phyloP scores from a whole-genome alignment of 106 monocot genomes.

The Dioscorea dumetorum region DNA sequence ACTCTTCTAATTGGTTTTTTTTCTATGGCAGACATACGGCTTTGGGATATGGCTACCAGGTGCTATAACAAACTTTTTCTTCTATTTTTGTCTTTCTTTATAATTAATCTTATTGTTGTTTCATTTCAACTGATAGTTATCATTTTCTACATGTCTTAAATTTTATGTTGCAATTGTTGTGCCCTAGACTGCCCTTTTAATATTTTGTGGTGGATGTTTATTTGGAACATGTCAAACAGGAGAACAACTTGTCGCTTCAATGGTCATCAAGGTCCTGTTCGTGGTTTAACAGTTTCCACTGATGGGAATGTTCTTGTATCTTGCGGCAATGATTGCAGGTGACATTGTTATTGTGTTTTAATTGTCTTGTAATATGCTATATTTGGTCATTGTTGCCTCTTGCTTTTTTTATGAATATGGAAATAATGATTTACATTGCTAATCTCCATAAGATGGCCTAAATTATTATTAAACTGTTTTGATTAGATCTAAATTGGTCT shows the following conservation, averaged over 20 bases:
- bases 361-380: too few species aligned
- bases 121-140: background rate
- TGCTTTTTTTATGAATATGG: too few species aligned
- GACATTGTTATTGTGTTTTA: too few species aligned
- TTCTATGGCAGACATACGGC: conserved; percentile 79
- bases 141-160: too few species aligned
- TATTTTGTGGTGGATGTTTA: background rate
- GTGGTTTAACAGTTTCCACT: conserved; percentile 72
- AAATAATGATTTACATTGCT: too few species aligned
- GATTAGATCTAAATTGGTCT: too few species aligned
- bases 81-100: background rate
- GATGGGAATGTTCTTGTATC: conserved; percentile 85
- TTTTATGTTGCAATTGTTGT: too few species aligned
- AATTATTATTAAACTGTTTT: too few species aligned
- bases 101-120: background rate
- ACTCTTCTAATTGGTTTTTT: background rate
- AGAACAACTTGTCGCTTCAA: conserved; percentile 79
- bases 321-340: conserved; percentile 88
- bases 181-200: background rate
- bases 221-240: conserved; percentile 31
- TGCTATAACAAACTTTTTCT: conserved; percentile 16
- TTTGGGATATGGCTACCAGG: conserved; percentile 91
- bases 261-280: conserved; percentile 82
- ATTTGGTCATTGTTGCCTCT: too few species aligned
- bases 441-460: too few species aligned